Base-by-base conservation (phyloP, 2,329 filamentous ascomycete species). In the Drechmeria coniospora region DNA sequence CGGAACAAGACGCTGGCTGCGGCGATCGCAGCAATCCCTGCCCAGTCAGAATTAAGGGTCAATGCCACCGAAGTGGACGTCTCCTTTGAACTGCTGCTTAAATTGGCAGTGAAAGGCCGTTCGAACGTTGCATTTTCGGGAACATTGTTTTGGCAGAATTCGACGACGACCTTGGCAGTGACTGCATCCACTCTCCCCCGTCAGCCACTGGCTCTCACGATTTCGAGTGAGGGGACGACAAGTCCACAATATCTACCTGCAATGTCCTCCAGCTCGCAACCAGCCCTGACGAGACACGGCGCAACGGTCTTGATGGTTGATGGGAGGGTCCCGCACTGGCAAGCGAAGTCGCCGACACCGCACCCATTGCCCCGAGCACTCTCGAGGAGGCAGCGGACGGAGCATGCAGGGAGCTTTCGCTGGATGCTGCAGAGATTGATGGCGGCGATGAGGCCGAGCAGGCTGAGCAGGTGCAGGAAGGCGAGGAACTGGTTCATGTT, bases 241-340 rank as follows among this genome's bases (percentile, higher is more conserved):
- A 16, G 9, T 12, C 15, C n/a, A 9, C n/a, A n/a, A 20, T 5
- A 5, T 13, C 10, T 48, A 59, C 56, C 37, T 19, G 42, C 40
- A 13, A 56, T 38, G 8, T 56, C 50, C 3, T 51, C 41, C n/a
- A 47, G 29, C 21, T 32, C 36, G 37, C 55, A 59, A 14, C 46
- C 42, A 8, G 42, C 45, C 3, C 41, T 34, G 5, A 49, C 43
- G 15, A 59, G 40, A 33, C 57, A 61, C 15, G 46, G 43, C 21
- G 50, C 37, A 17, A 52, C 46, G 6, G 41, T 37, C 16, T 42
- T 30, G 7, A 47, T 51, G 29, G 61, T 47, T 22, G 41, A 38
- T 20, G 48, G 38, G 12, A 51, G 32, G 21, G 56, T 49, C 26
- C 25, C 24, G 42, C 58, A 62, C 32, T 51, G 50, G 44, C 58